These are phyloP conservation scores for Fusarium denticulatum DNA, from an alignment of 2,329 filamentous ascomycete species.

Conservation along the genomic window DNA sequence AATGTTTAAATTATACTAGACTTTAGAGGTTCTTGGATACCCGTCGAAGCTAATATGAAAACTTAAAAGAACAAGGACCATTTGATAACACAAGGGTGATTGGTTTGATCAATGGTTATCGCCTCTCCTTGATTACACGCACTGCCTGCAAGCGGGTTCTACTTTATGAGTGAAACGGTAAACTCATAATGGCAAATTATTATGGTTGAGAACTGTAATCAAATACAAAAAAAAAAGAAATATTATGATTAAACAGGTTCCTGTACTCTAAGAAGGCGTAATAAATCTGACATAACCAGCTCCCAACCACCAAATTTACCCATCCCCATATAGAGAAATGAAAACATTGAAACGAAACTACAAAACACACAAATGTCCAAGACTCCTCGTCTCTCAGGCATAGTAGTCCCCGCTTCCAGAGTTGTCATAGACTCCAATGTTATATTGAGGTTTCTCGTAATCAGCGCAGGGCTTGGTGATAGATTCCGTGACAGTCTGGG, in stretches of 20 bases:
- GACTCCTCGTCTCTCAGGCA: background rate
- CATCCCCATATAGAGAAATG: background rate
- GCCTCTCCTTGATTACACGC: background rate
- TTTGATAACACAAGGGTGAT: fast-evolving
- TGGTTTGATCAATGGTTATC: background rate
- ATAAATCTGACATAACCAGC: background rate
- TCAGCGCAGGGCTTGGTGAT: background rate
- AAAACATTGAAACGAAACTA: background rate
- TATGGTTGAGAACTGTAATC: fast-evolving
- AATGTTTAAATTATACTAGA: no score
- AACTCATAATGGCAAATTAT: fast-evolving
- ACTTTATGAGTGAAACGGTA: fast-evolving
- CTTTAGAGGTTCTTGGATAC: no score
- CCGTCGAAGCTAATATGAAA: no score
- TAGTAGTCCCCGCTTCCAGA: background rate
- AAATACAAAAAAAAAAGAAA: background rate
- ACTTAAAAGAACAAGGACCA: no score
- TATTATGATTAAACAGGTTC: background rate
- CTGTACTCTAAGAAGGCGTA: background rate
- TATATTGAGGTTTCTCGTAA: background rate
- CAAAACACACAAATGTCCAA: background rate
- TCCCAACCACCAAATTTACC: background rate
- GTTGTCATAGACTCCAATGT: background rate
- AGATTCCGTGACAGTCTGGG: background rate
- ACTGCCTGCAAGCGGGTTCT: background rate